Evolutionary conservation across 257 asterid genomes (phyloP).

Genomic region (Capsicum baccatum): DNA sequence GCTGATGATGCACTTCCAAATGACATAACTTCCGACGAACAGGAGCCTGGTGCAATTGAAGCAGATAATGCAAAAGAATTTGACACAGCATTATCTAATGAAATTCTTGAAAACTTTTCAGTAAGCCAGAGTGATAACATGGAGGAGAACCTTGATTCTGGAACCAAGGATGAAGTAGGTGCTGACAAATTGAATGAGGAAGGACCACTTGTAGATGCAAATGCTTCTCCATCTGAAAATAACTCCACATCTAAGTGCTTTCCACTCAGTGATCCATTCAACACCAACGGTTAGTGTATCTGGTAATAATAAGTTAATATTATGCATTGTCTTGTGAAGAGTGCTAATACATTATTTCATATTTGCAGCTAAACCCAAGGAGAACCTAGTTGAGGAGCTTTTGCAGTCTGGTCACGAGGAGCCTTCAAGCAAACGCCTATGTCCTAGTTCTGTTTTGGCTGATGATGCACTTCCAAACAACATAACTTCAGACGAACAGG

Average conservation of each 20-base stretch:
- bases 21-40: conserved; percentile 12
- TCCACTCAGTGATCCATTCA: conserved; percentile 34
- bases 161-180: conserved; percentile 23
- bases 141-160: conserved; percentile 25
- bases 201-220: conserved; percentile 36
- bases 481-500: not conserved
- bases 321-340: not conserved
- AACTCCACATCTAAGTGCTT: conserved; percentile 13
- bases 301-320: not conserved
- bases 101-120: conserved; percentile 13
- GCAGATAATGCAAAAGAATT: conserved; percentile 1
- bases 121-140: conserved; percentile 8
- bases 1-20: conserved; percentile 20
- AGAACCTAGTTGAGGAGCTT: too few relatives aligned
- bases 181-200: conserved; percentile 23
- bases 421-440: not conserved
- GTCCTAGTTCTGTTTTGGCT: conserved; percentile 4
- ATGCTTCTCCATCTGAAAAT: conserved; percentile 34
- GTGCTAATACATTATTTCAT: too few relatives aligned
- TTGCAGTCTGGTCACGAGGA: not conserved
- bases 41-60: conserved; percentile 7
- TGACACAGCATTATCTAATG: not conserved
- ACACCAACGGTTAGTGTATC: conserved; percentile 39
- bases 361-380: too few relatives aligned
- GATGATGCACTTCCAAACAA: conserved; percentile 5